phyloP scores from a whole-genome alignment of 805 yeast species.

The Nakazawaea anatomiae region DNA sequence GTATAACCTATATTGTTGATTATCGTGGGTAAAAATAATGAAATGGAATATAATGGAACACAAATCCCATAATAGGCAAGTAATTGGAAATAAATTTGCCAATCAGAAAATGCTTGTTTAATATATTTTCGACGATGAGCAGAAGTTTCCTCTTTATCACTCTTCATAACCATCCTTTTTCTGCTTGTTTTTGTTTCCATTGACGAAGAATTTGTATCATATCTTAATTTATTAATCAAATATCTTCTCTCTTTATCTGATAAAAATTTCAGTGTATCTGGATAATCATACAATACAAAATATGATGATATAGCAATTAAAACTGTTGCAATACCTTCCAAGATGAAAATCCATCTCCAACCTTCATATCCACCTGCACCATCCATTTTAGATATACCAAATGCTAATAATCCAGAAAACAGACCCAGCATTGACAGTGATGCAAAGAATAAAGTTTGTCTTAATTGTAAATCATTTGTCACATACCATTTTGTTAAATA shows the following conservation, averaged over 20 bases:
- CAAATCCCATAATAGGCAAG: constrained; percentile 38
- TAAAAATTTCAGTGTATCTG: constrained; percentile 33
- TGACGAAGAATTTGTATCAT: constrained; percentile 1
- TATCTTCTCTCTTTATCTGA: constrained; percentile 31
- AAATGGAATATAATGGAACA: constrained; percentile 34
- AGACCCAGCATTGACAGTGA: constrained; percentile 51
- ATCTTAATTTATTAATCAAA: constrained; percentile 14
- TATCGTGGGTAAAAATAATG: constrained; percentile 35
- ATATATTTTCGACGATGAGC: constrained; percentile 16
- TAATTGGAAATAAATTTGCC: constrained; percentile 29
- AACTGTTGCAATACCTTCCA: constrained; percentile 44
- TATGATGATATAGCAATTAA: constrained; percentile 23
- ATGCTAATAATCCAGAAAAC: constrained; percentile 49
- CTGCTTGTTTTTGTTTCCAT: background rate
- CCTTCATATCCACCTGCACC: constrained; percentile 13
- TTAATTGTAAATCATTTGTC: constrained; percentile 39
- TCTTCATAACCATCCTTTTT: constrained; percentile 4
- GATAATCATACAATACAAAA: constrained; percentile 34
- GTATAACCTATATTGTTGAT: constrained; percentile 27
- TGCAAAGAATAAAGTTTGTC: constrained; percentile 43
- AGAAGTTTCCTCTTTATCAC: constrained; percentile 3
- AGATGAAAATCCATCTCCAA: constrained; percentile 46
- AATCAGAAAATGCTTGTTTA: constrained; percentile 28
- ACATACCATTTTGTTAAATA: constrained; percentile 42
- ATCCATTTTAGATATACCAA: constrained; percentile 31